phyloP scores from a whole-genome alignment of 139 green algal genomes.

The Tetradesmus obliquus region DNA sequence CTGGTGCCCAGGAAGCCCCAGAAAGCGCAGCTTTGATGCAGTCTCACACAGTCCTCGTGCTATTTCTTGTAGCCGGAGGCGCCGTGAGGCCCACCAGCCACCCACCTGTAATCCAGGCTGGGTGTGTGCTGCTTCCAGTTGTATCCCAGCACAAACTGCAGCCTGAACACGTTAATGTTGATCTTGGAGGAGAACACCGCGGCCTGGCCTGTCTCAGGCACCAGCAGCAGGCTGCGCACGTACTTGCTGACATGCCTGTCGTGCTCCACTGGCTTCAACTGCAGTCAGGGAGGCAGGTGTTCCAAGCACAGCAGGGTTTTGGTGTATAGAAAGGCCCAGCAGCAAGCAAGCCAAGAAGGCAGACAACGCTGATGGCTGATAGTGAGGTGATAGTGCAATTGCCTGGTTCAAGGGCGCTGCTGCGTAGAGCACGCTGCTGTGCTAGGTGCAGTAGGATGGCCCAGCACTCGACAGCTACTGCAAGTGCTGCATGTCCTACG shows the following conservation, averaged over 20 bases:
- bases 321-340: not conserved
- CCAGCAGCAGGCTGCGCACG: conserved; percentile 60
- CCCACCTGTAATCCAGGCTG: conserved; percentile 66
- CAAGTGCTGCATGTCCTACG: no score
- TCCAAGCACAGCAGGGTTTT: not conserved
- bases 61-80: no score
- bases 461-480: no score
- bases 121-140: conserved; percentile 52
- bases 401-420: no score
- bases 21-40: no score
- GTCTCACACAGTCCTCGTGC: no score
- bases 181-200: conserved; percentile 63
- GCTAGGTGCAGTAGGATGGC: no score
- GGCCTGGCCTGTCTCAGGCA: conserved; percentile 52
- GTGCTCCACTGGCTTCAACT: conserved; percentile 12
- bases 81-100: not conserved
- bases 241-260: conserved; percentile 18
- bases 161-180: conserved; percentile 50
- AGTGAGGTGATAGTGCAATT: no score
- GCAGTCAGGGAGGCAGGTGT: not conserved
- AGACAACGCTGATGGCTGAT: no score
- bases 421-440: no score
- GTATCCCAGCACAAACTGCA: conserved; percentile 59
- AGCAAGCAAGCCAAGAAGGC: not conserved
- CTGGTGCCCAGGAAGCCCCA: no score